phyloP scores from a whole-genome alignment of 495 filamentous ascomycete genomes.

The Emericellopsis terricola region DNA sequence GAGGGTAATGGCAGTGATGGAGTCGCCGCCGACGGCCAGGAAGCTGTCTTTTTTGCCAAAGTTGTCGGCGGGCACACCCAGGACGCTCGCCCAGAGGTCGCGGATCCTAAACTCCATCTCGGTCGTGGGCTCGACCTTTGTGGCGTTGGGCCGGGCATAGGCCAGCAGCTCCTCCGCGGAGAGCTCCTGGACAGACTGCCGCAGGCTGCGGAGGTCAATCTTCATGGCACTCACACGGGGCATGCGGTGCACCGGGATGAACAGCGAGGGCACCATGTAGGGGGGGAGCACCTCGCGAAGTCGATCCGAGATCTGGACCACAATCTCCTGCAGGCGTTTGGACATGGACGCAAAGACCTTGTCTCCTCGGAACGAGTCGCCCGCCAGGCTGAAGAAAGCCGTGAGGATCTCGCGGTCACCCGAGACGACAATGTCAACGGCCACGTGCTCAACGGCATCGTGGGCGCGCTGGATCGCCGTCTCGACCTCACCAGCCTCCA shows the following conservation, averaged over 20 bases:
- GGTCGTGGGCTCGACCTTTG: constrained; percentile 2
- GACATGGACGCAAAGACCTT: constrained; percentile 3
- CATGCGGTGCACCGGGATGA: not conserved
- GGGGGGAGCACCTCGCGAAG: constrained; percentile 74
- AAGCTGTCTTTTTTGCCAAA: constrained; percentile 27
- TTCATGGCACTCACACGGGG: not conserved
- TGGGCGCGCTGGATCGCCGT: constrained; percentile 3
- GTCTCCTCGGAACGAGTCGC: no score
- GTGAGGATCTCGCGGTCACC: constrained; percentile 11
- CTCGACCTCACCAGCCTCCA: constrained; percentile 50
- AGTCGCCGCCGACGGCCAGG: constrained; percentile 14
- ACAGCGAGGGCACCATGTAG: constrained; percentile 30
- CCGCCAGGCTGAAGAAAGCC: constrained; percentile 8
- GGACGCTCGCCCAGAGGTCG: constrained; percentile 15
- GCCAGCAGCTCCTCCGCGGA: constrained; percentile 5
- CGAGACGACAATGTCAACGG: constrained; percentile 6
- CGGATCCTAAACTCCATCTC: constrained; percentile 3
- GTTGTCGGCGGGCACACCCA: constrained; percentile 14
- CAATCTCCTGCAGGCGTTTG: not conserved
- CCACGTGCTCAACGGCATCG: not conserved
- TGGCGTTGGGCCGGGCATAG: constrained; percentile 13
- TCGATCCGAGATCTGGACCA: not conserved
- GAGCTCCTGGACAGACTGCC: not conserved
- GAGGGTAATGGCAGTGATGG: no score
- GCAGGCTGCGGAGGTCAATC: not conserved